These are phyloP conservation scores for Xylaria bambusicola DNA, from an alignment of 495 filamentous ascomycete genomes.

Conservation along the genomic window DNA sequence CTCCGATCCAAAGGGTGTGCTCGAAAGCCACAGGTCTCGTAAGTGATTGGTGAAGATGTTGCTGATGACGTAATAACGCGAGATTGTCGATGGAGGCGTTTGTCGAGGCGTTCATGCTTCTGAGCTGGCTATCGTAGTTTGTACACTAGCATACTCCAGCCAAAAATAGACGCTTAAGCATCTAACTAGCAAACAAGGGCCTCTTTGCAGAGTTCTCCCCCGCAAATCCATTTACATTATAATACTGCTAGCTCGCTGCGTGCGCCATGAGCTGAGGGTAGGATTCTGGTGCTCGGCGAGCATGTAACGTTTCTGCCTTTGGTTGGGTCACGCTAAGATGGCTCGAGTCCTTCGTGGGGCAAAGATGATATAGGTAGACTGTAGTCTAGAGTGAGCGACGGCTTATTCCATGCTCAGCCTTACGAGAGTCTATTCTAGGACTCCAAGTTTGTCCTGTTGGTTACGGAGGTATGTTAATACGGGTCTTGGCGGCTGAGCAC, in stretches of 20 bases:
- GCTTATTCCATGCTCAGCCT: slow-evolving; percentile 6
- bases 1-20: neutral
- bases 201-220: neutral
- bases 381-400: neutral
- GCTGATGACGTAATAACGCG: neutral
- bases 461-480: neutral
- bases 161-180: neutral
- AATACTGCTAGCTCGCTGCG: too few relatives aligned
- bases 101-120: neutral
- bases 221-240: neutral
- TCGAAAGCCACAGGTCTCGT: neutral
- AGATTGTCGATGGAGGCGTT: neutral
- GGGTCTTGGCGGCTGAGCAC: slow-evolving; percentile 14
- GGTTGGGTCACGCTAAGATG: neutral
- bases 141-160: neutral
- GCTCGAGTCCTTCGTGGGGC: neutral
- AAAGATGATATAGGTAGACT: neutral
- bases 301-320: slow-evolving; percentile 5
- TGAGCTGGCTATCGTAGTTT: too few relatives aligned
- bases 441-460: neutral
- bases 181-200: too few relatives aligned
- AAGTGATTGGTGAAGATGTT: slow-evolving; percentile 3
- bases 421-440: slow-evolving; percentile 8
- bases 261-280: slow-evolving; percentile 3
- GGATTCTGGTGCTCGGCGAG: neutral